Percentiles rank a stretch among this genome's conserved stretches.
phyloP scores from a whole-genome alignment of 257 asterid genomes.

The Fraxinus quadrangulata region DNA sequence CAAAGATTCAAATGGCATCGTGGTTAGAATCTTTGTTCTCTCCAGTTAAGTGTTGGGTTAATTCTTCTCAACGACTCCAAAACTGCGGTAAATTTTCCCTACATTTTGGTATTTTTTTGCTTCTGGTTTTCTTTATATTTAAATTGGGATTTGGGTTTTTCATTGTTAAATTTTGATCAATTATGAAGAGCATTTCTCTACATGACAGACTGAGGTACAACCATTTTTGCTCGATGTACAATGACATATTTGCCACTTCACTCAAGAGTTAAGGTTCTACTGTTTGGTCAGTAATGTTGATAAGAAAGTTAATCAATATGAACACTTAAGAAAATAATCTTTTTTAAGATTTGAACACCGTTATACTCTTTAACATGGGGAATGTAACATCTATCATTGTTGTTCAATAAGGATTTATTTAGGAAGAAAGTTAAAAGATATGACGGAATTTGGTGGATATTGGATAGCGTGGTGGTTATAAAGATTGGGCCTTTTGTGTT shows the following conservation, averaged over 20 bases:
- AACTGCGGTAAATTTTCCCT: conserved; percentile 46
- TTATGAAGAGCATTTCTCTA: background rate
- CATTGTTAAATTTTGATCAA: background rate
- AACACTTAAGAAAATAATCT: background rate
- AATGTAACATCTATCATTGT: background rate
- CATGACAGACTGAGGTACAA: background rate
- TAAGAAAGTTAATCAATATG: background rate
- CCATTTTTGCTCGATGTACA: background rate
- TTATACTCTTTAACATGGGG: background rate
- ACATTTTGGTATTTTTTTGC: background rate
- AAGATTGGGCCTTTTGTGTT: background rate
- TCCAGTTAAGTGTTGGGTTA: conserved; percentile 41
- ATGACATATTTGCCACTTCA: background rate
- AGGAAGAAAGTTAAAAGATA: conserved; percentile 2
- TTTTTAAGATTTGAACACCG: background rate
- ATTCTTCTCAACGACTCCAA: conserved; percentile 47
- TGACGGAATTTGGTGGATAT: background rate
- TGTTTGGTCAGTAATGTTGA: background rate
- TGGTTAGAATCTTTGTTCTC: conserved; percentile 50
- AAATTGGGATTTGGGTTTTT: background rate
- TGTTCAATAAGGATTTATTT: background rate
- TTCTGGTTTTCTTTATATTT: background rate
- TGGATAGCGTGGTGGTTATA: background rate
- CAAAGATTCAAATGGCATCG: conserved; percentile 39
- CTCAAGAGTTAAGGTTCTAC: background rate